Percentiles rank a stretch among this genome's conserved stretches.
Evolutionary conservation across 2,329 filamentous ascomycete species (phyloP).

Genomic region (Aspergillus latus): DNA sequence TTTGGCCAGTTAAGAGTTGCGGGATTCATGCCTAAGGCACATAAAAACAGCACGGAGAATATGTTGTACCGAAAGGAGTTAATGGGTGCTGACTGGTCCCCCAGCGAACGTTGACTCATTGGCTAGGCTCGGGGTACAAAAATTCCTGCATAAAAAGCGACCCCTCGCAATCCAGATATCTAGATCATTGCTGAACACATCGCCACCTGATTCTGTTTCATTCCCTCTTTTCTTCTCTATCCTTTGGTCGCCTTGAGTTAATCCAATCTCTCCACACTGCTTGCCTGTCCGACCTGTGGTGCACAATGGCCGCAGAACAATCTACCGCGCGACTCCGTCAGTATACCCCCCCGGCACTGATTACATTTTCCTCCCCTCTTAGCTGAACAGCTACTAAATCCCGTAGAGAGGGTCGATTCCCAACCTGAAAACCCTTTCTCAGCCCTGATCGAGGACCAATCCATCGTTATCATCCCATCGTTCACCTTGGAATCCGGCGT

Average conservation of each 20-base stretch:
- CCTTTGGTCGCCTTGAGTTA: not conserved
- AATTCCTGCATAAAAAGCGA: not conserved
- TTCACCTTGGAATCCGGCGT: slow-evolving; percentile 94
- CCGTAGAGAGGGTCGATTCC: slow-evolving; percentile 54
- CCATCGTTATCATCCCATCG: slow-evolving; percentile 79
- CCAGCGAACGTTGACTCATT: not conserved
- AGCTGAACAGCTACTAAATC: slow-evolving; percentile 52
- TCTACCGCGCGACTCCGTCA: slow-evolving; percentile 37
- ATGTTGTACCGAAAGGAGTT: too few species aligned
- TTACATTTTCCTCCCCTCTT: slow-evolving; percentile 6
- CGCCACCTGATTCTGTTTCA: not conserved
- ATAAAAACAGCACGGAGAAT: too few species aligned
- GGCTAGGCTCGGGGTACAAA: not conserved
- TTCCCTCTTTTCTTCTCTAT: not conserved
- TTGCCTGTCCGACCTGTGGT: not conserved
- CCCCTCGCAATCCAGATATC: not conserved
- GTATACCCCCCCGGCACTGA: slow-evolving; percentile 26
- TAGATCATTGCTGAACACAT: not conserved
- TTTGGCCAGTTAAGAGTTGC: too few species aligned
- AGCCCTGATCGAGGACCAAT: slow-evolving; percentile 80
- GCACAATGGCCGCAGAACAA: slow-evolving; percentile 24
- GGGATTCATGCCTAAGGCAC: too few species aligned
- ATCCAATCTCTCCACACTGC: not conserved
- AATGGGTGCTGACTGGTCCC: not conserved
- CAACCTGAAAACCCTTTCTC: slow-evolving; percentile 94